Percentiles rank a stretch among this genome's conserved stretches.
Conservation (phyloP, 176 grass and related monocot genomes). For the Rhynchospora breviuscula region DNA sequence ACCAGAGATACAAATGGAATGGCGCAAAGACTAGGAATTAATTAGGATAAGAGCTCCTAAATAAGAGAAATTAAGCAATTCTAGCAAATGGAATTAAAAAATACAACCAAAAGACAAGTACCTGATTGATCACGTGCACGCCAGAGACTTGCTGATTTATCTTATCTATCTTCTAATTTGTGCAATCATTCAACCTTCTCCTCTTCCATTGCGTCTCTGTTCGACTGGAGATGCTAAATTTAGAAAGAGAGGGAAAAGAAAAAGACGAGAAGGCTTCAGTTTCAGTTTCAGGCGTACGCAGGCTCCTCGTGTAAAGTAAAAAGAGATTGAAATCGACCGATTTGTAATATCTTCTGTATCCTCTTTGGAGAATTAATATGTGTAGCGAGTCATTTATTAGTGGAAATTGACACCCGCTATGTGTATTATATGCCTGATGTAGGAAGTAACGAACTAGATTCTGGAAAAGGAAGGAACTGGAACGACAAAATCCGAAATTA, state of each 20-base stretch:
- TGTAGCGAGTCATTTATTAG: background rate
- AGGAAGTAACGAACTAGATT: background rate
- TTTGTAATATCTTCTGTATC: background rate
- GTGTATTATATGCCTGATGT: background rate
- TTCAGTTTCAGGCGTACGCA: background rate
- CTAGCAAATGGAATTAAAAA: too few species aligned
- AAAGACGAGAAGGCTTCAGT: background rate
- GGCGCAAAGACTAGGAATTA: background rate
- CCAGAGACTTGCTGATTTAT: background rate
- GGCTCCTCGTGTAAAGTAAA: background rate
- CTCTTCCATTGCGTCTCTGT: background rate
- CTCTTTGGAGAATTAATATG: background rate
- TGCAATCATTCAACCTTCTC: background rate
- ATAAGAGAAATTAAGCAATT: too few species aligned
- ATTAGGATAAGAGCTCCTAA: background rate
- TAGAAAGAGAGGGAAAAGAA: conserved; percentile 6
- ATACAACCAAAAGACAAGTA: background rate
- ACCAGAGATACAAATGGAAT: background rate
- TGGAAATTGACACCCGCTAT: background rate
- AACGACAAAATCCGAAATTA: background rate
- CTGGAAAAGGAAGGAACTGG: background rate
- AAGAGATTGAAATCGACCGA: background rate
- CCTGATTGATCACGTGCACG: background rate
- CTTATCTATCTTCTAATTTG: background rate
- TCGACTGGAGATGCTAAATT: background rate